These are phyloP conservation scores for Lycium ferocissimum DNA, from an alignment of 257 asterid genomes.

Conservation along the genomic window DNA sequence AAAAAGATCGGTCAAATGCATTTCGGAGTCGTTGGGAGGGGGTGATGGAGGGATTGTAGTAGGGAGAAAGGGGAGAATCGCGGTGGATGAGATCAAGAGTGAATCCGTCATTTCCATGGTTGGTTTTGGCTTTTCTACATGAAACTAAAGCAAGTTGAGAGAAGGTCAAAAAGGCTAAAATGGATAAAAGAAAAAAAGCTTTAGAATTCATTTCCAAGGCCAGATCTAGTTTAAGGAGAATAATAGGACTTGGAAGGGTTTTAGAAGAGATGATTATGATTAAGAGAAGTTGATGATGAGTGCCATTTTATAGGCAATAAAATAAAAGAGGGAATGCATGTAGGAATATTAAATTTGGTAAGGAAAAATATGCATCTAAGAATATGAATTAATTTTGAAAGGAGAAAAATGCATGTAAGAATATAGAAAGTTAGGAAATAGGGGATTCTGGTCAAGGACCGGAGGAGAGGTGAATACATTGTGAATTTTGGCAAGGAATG, in stretches of 20 bases:
- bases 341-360: background rate
- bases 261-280: background rate
- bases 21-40: constrained; percentile 35
- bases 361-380: background rate
- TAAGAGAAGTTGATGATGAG: background rate
- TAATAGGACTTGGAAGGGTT: background rate
- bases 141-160: constrained; percentile 18
- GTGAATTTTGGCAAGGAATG: background rate
- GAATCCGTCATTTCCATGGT: constrained; percentile 42
- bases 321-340: background rate
- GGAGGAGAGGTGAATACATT: background rate
- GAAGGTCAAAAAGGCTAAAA: background rate
- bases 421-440: background rate
- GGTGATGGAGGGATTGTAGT: constrained; percentile 41
- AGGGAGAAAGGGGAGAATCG: constrained; percentile 50
- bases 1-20: constrained; percentile 45
- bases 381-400: background rate
- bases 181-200: background rate
- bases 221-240: background rate
- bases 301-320: background rate
- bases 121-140: background rate
- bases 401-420: background rate
- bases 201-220: background rate
- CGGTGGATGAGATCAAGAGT: constrained; percentile 57
- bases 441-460: background rate